Base-by-base conservation (phyloP, 805 yeast species). In the Teunomyces lycoperdinae region DNA sequence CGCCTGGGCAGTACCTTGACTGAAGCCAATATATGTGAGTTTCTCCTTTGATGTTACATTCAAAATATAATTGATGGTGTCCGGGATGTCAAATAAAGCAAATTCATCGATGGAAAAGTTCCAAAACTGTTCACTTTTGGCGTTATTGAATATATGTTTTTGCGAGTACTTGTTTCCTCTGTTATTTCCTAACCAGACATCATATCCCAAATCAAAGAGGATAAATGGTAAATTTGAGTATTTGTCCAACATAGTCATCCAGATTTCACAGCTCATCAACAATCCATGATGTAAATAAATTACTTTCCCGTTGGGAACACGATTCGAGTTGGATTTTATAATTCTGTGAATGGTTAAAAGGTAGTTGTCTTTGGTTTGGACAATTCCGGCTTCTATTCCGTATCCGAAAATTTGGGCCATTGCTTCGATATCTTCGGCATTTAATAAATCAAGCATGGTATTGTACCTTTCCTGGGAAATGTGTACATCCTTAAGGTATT, bases 1-100 rank as follows among this genome's bases (percentile, higher is more conserved):
- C 36, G 89, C 89, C 65, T 92, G 97, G 1, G 97, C 96, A 0
- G 96, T 83, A 16, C 98, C 98, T 64, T 91, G 98, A 24, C 91
- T 83, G 60, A 92, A 92, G 1, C 97, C 98, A 53, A 92, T 77
- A 60, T 89, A 91, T 0, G 83, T 78, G 32, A 91, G 65, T 47
- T 71, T 63, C 7, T 48, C 35, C 11, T 42, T 47, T 3, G 54
- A 48, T 1, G 90, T 81, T 28, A 68, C 63, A 2, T 73, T 62
- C 48, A 91, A 65, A 11, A 92, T 80, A 64, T 85, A 87, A 58
- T 87, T 84, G 30, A 92, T 81, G 4, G 89, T 77, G 60, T 86
- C 82, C 2, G 97, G 97, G 38, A 92, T 89, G 64, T 91, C 98
- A 61, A 81, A 87, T 51, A 87, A 70, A 0, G 97, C 96, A 72